Evolutionary conservation across 148 eudicot genomes (phyloP).

Genomic region (Persicaria tinctoria): DNA sequence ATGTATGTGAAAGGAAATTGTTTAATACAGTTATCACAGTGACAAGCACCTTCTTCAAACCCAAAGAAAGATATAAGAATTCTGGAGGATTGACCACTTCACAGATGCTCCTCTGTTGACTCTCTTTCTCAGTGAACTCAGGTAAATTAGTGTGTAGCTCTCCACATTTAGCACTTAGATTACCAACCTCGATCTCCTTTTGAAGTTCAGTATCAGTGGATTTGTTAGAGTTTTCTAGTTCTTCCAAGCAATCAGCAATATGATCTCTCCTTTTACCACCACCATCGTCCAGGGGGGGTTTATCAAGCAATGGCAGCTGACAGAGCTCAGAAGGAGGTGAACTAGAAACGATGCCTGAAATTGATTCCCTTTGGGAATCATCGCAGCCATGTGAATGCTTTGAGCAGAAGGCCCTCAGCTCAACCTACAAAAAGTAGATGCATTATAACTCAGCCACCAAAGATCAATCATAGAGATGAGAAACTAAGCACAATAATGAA

Average conservation of each 20-base stretch:
- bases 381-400: slow-evolving; percentile 62
- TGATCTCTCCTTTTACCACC: slow-evolving; percentile 50
- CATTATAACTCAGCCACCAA: neutral
- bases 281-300: slow-evolving; percentile 40
- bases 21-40: neutral
- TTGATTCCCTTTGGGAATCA: slow-evolving; percentile 25
- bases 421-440: slow-evolving; percentile 42
- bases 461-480: neutral
- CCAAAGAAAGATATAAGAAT: slow-evolving; percentile 31
- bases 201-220: slow-evolving; percentile 23
- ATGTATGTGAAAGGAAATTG: neutral
- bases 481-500: neutral
- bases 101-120: neutral
- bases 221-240: slow-evolving; percentile 20
- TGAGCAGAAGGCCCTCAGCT: slow-evolving; percentile 77
- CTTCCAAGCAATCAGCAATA: slow-evolving; percentile 29
- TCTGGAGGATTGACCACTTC: slow-evolving; percentile 24
- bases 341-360: slow-evolving; percentile 25
- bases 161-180: neutral
- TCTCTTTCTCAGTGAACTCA: neutral
- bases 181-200: neutral
- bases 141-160: neutral
- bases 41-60: slow-evolving; percentile 61
- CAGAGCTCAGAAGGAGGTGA: slow-evolving; percentile 17
- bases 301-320: slow-evolving; percentile 23